These are phyloP conservation scores for Fusarium incarnatum DNA, from an alignment of 2,329 filamentous ascomycete genomes.

Conservation along the genomic window DNA sequence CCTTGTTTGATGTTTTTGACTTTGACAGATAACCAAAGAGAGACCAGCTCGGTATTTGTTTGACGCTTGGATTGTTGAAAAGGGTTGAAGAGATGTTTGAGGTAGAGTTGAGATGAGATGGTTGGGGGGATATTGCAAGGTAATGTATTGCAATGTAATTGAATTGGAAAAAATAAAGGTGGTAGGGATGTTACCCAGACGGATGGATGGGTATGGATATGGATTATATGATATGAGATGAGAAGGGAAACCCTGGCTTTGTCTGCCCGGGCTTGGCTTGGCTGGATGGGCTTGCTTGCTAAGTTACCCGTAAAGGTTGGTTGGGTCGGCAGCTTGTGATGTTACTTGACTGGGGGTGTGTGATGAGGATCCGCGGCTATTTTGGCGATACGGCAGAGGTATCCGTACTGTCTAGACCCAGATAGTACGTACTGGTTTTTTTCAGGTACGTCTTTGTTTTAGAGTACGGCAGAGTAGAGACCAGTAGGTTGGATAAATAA, in stretches of 20 bases:
- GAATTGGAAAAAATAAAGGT: conserved; percentile 9
- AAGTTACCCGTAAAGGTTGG: not conserved
- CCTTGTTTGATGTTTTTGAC: conserved; percentile 22
- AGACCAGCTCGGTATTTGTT: conserved; percentile 33
- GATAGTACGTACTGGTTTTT: not conserved
- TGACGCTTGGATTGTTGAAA: not conserved
- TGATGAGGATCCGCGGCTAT: conserved; percentile 43
- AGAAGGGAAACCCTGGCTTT: conserved; percentile 23
- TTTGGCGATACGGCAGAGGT: conserved; percentile 28
- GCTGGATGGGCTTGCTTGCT: conserved; percentile 8
- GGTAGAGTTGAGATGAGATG: conserved; percentile 1
- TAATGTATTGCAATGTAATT: not conserved
- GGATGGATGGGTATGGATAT: conserved; percentile 29
- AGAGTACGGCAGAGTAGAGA: not conserved
- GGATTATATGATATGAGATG: conserved; percentile 13
- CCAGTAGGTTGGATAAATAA: not conserved
- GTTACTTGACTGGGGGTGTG: conserved; percentile 6
- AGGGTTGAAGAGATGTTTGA: not conserved
- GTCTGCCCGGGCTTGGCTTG: conserved; percentile 3
- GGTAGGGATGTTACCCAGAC: conserved; percentile 26
- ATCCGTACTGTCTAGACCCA: conserved; percentile 3
- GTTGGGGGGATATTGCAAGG: not conserved
- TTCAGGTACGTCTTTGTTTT: conserved; percentile 1
- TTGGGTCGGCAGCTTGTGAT: conserved; percentile 3
- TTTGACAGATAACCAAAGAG: conserved; percentile 1